Conservation (phyloP, 306 rosid genomes). For the Vicia faba region DNA sequence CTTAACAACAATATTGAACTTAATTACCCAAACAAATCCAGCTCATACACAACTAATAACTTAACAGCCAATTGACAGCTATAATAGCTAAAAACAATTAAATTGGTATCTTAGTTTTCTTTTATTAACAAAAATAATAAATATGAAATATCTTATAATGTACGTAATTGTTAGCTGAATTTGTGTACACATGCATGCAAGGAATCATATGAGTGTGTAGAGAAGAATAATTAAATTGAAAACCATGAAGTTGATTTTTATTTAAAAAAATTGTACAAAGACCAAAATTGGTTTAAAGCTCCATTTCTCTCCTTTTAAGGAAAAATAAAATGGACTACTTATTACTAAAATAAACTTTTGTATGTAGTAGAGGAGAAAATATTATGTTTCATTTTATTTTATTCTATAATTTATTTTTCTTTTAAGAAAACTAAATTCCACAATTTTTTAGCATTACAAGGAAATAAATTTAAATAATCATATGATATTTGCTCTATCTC, state of each 20-base stretch:
- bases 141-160: neutral
- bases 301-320: neutral
- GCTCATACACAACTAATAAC: conserved; percentile 8
- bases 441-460: too few relatives aligned
- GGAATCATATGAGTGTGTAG: neutral
- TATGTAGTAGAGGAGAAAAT: too few relatives aligned
- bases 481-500: too few relatives aligned
- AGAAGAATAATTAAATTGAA: neutral
- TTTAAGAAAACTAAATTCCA: too few relatives aligned
- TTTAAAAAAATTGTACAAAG: neutral
- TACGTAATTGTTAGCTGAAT: neutral
- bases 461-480: too few relatives aligned
- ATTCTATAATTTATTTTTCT: too few relatives aligned
- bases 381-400: too few relatives aligned
- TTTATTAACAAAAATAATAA: neutral
- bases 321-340: neutral
- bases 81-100: neutral
- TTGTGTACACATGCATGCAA: conserved; percentile 2
- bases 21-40: conserved; percentile 6
- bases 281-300: neutral
- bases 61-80: conserved; percentile 1
- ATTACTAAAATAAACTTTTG: too few relatives aligned
- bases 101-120: neutral
- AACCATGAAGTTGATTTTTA: neutral
- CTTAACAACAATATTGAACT: neutral